Base-by-base conservation (phyloP, 208 protist species). In the Leishmania arabica region DNA sequence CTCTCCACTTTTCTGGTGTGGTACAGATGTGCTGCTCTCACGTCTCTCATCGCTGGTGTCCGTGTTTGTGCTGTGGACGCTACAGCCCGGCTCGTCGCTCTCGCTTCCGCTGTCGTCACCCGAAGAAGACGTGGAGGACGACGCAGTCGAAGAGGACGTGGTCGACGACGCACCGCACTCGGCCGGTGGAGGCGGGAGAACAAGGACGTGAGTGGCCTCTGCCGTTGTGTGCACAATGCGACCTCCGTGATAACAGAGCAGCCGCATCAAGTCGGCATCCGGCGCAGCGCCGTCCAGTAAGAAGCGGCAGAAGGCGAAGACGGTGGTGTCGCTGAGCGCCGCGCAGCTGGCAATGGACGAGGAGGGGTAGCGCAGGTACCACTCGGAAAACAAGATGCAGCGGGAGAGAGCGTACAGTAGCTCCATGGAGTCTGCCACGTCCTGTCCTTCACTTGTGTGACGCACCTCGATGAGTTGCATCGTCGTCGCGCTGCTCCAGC, bases 171-270 rank as follows among this genome's bases (percentile, higher is more conserved):
- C 45, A 37, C 11, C 69, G 69, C n/a, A 7, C 11, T 73, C 72
- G 34, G 27, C 17, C 47, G 79, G 54, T 27, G 60, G 51, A 13
- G 65, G 9, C 13, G 85, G 76, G 34, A 75, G 37, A 34, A 56
- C n/a, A 37, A 97, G 80, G 15, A 89, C 73, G 77, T 97, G 91
- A n/a, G 93, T 97, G 4, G 93, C 93, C 45, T 90, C 84, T n/a
- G 66, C 72, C 49, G 47, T 79, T 0, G 71, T 77, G 19, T 40
- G 75, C 62, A 91, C 90, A 13, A 97, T 65, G 9, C 77, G 86
- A 0, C 85, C 93, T 40, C 92, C 93, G 66, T 95, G 88, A 34
- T 83, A 72, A 40, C 85, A 78, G 40, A 95, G 75, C 24, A 90
- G 34, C 60, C 87, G 68, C 66, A 89, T 86, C 70, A 92, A 49